Conservation (phyloP, 2,329 filamentous ascomycete species). For the Colletotrichum salicis region DNA sequence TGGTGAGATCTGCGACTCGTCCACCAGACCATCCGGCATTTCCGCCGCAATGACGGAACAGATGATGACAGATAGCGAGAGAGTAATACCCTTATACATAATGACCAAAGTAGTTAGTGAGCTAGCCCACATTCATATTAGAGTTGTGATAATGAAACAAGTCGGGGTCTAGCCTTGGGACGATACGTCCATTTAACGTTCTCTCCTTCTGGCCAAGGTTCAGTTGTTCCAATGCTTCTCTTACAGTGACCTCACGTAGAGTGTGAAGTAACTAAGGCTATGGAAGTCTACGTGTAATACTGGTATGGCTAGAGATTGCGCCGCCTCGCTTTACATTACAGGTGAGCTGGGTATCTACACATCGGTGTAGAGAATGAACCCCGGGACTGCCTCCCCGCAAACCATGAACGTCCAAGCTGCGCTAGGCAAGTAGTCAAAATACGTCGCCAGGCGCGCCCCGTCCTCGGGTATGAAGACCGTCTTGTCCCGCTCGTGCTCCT, state of each 20-base stretch:
- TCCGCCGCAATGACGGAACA: neutral
- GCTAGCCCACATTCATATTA: neutral
- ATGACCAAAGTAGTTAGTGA: neutral
- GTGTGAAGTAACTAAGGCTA: neutral
- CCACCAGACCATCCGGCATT: neutral
- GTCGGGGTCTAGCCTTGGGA: neutral
- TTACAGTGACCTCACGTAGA: neutral
- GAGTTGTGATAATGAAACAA: neutral
- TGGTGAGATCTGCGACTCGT: slow-evolving; percentile 16
- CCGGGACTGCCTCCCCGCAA: slow-evolving; percentile 44
- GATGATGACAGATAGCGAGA: too few relatives aligned
- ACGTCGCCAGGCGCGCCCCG: slow-evolving; percentile 46
- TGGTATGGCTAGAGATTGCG: neutral
- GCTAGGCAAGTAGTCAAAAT: slow-evolving; percentile 49
- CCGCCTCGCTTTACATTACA: too few relatives aligned
- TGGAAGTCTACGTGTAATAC: neutral
- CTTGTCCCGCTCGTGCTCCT: slow-evolving; percentile 44
- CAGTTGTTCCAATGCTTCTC: neutral
- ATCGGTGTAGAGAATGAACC: slow-evolving; percentile 49
- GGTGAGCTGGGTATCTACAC: slow-evolving; percentile 36
- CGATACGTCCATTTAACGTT: neutral
- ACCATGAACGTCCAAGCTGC: slow-evolving; percentile 52
- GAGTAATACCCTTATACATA: neutral
- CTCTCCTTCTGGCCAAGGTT: neutral
- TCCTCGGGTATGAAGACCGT: slow-evolving; percentile 50